These are phyloP conservation scores for Penicillium subrubescens DNA, from an alignment of 495 filamentous ascomycete species.

Conservation along the genomic window DNA sequence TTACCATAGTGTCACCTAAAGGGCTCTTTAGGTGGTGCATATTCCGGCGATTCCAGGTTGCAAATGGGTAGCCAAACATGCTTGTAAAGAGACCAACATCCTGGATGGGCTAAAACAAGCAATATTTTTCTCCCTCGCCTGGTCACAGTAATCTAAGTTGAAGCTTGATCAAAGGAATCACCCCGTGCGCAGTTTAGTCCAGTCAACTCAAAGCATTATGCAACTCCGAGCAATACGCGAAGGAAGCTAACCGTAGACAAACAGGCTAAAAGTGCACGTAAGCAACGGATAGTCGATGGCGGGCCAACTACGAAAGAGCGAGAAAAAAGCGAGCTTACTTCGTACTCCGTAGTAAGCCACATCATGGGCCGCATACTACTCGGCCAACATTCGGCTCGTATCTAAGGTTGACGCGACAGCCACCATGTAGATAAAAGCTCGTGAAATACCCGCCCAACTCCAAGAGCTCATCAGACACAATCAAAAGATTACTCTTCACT, in stretches of 20 bases:
- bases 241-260: not conserved
- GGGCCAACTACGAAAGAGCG: not conserved
- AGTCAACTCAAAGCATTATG: not conserved
- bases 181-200: not conserved
- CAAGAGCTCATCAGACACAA: not conserved
- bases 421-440: constrained; percentile 5
- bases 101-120: not conserved
- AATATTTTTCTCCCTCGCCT: not conserved
- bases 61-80: not conserved
- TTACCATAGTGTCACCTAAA: not conserved
- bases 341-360: not conserved
- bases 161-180: not conserved
- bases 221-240: constrained; percentile 1
- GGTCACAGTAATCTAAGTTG: not conserved
- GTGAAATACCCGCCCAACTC: not conserved
- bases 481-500: not conserved
- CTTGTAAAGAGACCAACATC: not conserved
- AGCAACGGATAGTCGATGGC: not conserved
- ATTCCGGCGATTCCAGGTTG: not conserved
- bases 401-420: not conserved
- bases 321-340: constrained; percentile 11
- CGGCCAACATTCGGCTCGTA: constrained; percentile 6
- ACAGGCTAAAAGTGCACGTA: not conserved
- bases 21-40: not conserved
- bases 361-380: not conserved